A percentile compares a stretch with the other conserved stretches of the same genome.
phyloP scores from a whole-genome alignment of 192 early-diverging fungal species.

The Gaertneriomyces sp. region DNA sequence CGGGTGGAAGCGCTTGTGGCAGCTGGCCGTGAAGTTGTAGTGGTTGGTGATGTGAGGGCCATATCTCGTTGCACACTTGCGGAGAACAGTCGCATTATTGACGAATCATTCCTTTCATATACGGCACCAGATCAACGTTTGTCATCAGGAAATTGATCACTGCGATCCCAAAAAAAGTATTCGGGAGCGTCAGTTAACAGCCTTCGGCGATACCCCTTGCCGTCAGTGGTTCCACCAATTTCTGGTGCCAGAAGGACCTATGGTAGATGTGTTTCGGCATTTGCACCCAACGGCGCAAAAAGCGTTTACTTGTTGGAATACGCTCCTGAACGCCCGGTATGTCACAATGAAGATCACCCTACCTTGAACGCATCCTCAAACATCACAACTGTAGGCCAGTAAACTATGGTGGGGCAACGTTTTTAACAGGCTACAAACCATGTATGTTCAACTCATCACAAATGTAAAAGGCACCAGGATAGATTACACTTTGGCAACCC shows the following conservation, averaged over 20 bases:
- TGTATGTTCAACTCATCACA: not conserved
- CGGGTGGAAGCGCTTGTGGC: slow-evolving; percentile 47
- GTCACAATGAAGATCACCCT: not conserved
- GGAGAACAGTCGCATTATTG: not conserved
- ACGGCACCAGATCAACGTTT: slow-evolving; percentile 48
- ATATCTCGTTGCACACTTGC: not conserved
- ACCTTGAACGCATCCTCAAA: not conserved
- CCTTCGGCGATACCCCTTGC: slow-evolving; percentile 54
- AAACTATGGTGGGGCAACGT: slow-evolving; percentile 34
- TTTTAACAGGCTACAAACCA: not conserved
- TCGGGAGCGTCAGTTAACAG: slow-evolving; percentile 46
- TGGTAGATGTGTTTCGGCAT: slow-evolving; percentile 64
- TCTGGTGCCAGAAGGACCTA: slow-evolving; percentile 52
- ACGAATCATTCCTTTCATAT: not conserved
- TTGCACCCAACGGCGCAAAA: slow-evolving; percentile 55
- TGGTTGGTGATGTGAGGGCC: slow-evolving; percentile 53
- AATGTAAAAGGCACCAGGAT: slow-evolving; percentile 62
- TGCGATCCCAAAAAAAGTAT: slow-evolving; percentile 63
- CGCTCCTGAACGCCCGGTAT: slow-evolving; percentile 64
- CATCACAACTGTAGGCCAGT: slow-evolving; percentile 19
- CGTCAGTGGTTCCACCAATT: slow-evolving; percentile 67
- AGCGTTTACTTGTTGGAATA: slow-evolving; percentile 69
- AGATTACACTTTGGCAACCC: slow-evolving; percentile 67
- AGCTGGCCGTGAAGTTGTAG: slow-evolving; percentile 54
- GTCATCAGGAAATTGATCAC: slow-evolving; percentile 65